These are phyloP conservation scores for Hanseniaspora clermontiae DNA, from an alignment of 805 yeast genomes.

Conservation along the genomic window DNA sequence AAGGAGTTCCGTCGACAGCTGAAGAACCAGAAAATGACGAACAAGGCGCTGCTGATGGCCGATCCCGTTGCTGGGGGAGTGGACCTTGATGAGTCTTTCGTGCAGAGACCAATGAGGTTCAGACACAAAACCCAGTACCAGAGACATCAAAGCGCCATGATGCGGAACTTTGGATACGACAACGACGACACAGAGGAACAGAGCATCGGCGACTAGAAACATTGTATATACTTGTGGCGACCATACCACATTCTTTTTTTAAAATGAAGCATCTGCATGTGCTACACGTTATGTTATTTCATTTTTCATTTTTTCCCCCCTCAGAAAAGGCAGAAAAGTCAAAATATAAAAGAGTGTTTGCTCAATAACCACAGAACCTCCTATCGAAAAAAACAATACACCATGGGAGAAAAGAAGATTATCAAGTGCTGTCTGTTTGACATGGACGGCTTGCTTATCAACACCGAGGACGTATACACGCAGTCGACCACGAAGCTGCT, in stretches of 20 bases:
- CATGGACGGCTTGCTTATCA: constrained; percentile 90
- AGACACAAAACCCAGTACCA: neutral
- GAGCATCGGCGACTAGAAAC: neutral
- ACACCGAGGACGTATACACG: constrained; percentile 88
- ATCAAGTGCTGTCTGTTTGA: constrained; percentile 36
- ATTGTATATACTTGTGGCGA: too few species aligned
- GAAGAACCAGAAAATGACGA: constrained; percentile 6
- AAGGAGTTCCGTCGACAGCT: constrained; percentile 3
- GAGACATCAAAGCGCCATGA: neutral
- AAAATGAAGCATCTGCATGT: too few species aligned
- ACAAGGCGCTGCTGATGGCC: constrained; percentile 10
- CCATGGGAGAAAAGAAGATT: too few species aligned
- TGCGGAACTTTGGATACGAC: neutral
- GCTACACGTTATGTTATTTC: too few species aligned
- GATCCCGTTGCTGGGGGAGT: constrained; percentile 12
- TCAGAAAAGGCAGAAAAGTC: too few species aligned
- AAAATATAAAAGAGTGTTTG: too few species aligned
- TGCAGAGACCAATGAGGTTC: neutral
- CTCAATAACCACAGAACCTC: too few species aligned
- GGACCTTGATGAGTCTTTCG: constrained; percentile 6
- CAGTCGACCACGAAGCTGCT: constrained; percentile 57
- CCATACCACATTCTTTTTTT: too few species aligned
- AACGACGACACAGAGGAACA: constrained; percentile 7
- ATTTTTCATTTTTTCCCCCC: too few species aligned
- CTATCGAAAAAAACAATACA: too few species aligned